A percentile compares a stretch with the other conserved stretches of the same genome.
Conservation (phyloP, 495 filamentous ascomycete genomes). For the Aspergillus wentii region DNA sequence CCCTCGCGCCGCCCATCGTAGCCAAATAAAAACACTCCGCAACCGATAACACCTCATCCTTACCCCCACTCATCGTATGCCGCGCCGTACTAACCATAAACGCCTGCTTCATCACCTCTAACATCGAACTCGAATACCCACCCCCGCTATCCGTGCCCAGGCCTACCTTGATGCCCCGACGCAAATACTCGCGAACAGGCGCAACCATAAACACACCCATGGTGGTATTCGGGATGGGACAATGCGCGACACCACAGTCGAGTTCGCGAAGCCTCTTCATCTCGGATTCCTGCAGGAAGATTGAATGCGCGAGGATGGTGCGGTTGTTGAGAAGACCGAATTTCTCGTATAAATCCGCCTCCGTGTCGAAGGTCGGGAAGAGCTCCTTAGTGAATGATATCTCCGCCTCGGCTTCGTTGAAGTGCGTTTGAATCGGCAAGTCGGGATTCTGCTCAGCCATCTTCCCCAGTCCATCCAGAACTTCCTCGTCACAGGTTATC, state of each 20-base stretch:
- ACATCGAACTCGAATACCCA: slow-evolving; percentile 55
- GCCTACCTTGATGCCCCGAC: slow-evolving; percentile 57
- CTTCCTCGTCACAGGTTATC: slow-evolving; percentile 48
- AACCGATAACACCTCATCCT: slow-evolving; percentile 43
- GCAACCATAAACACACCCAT: slow-evolving; percentile 59
- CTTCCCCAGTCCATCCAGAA: slow-evolving; percentile 47
- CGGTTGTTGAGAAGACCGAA: slow-evolving; percentile 49
- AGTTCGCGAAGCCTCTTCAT: slow-evolving; percentile 39
- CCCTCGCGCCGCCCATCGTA: slow-evolving; percentile 58
- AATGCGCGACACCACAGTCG: slow-evolving; percentile 57
- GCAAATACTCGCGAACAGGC: slow-evolving; percentile 51
- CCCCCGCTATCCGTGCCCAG: slow-evolving; percentile 65
- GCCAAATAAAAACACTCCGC: slow-evolving; percentile 56
- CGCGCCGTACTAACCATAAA: slow-evolving; percentile 57
- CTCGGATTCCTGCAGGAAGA: slow-evolving; percentile 52
- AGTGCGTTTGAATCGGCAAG: slow-evolving; percentile 60
- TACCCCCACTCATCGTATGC: slow-evolving; percentile 42
- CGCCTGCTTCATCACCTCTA: slow-evolving; percentile 55
- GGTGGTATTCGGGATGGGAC: slow-evolving; percentile 60
- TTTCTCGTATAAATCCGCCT: slow-evolving; percentile 51
- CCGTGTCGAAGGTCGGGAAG: slow-evolving; percentile 48
- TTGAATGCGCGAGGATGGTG: slow-evolving; percentile 62
- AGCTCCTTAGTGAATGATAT: slow-evolving; percentile 44
- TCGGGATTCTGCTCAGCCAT: slow-evolving; percentile 46
- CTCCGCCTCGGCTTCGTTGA: slow-evolving; percentile 56